A percentile compares a stretch with the other conserved stretches of the same genome.
Conservation (phyloP, 139 green algal species). For the Tetradesmus lagerheimii region DNA sequence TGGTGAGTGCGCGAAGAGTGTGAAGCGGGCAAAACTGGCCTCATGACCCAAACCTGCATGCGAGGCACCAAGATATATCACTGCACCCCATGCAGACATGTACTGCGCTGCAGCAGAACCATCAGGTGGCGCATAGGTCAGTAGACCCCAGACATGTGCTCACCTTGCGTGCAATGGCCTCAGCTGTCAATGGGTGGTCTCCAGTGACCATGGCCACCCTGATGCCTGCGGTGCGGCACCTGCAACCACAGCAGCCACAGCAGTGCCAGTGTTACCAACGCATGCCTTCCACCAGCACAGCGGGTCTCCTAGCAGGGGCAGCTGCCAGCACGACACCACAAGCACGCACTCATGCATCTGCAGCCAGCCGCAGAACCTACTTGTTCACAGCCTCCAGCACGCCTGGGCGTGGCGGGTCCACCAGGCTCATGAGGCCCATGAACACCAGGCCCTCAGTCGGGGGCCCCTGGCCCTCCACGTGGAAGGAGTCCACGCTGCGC, state of each 20-base stretch:
- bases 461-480: conserved; percentile 29
- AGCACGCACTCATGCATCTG: background rate
- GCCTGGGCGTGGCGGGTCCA: conserved; percentile 85
- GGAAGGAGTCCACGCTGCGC: conserved; percentile 21
- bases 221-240: conserved; percentile 64
- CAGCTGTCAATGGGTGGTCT: conserved; percentile 84
- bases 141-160: background rate
- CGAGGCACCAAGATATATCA: too few relatives aligned
- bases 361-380: conserved; percentile 43
- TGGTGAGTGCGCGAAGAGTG: background rate
- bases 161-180: conserved; percentile 74
- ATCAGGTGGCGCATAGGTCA: too few relatives aligned
- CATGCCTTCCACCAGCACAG: too few relatives aligned
- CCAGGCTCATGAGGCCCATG: conserved; percentile 80
- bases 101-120: too few relatives aligned
- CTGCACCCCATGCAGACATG: too few relatives aligned
- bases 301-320: too few relatives aligned
- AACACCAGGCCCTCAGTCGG: conserved; percentile 72
- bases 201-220: conserved; percentile 88
- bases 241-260: conserved; percentile 1
- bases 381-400: conserved; percentile 79
- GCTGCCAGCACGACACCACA: background rate
- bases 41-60: background rate
- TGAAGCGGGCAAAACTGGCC: background rate
- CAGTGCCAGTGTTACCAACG: too few relatives aligned